Evolutionary conservation across 2,329 filamentous ascomycete genomes (phyloP).

Genomic region (Rugonectria rugulosa): DNA sequence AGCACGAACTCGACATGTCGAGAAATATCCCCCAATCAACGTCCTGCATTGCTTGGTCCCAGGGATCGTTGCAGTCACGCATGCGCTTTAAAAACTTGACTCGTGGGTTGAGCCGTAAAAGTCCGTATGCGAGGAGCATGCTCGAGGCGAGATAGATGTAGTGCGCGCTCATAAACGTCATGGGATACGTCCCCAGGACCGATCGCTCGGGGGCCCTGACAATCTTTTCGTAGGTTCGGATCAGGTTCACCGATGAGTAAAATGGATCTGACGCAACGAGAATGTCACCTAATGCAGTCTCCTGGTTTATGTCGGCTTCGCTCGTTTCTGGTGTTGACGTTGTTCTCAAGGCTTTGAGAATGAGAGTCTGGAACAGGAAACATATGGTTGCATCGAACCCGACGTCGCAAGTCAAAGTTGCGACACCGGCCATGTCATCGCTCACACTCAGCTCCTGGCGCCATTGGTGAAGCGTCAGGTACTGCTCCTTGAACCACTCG

Average conservation of each 20-base stretch:
- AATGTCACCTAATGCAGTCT: background rate
- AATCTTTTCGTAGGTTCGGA: constrained; percentile 8
- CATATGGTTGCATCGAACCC: background rate
- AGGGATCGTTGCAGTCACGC: background rate
- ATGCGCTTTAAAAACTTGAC: background rate
- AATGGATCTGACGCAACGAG: background rate
- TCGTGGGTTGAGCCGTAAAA: background rate
- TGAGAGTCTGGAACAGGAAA: background rate
- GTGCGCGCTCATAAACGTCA: constrained; percentile 12
- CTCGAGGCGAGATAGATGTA: constrained; percentile 12
- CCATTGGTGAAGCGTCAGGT: background rate
- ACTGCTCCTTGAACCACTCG: background rate
- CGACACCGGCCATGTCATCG: background rate
- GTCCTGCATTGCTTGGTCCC: too few species aligned
- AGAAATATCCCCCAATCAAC: constrained; percentile 1
- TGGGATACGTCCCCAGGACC: background rate
- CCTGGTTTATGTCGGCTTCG: too few species aligned
- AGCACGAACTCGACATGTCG: constrained; percentile 48
- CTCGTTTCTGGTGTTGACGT: background rate
- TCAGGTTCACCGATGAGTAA: constrained; percentile 2
- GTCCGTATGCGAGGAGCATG: background rate
- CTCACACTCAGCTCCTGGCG: background rate
- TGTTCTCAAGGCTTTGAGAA: background rate
- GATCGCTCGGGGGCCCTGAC: constrained; percentile 1
- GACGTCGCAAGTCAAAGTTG: background rate